Conservation (phyloP, 176 grass and related monocot genomes). For the Lolium multiflorum region DNA sequence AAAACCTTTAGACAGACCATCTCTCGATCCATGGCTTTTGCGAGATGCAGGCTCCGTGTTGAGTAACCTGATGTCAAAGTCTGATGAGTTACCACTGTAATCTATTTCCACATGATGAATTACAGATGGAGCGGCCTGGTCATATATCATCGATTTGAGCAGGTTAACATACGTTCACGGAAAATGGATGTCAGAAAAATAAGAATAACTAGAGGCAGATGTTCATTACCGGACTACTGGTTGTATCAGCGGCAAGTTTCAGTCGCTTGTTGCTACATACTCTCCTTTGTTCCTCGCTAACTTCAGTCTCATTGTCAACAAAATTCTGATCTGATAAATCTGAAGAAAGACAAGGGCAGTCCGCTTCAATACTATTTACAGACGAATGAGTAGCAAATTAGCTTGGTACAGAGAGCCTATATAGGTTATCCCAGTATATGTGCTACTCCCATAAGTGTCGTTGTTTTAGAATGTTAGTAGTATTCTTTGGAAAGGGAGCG, state of each 20-base stretch:
- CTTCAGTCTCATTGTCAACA: constrained; percentile 50
- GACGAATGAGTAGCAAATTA: not conserved
- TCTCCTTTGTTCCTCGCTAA: constrained; percentile 35
- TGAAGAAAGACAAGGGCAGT: constrained; percentile 54
- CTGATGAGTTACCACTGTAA: constrained; percentile 14
- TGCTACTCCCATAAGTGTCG: not conserved
- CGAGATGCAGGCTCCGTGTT: not conserved
- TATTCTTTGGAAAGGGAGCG: not conserved
- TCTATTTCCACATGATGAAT: not conserved
- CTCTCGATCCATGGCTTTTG: not conserved
- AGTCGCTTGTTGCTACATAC: constrained; percentile 43
- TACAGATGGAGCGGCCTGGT: constrained; percentile 16
- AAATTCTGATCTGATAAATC: constrained; percentile 90
- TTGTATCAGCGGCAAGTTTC: constrained; percentile 1
- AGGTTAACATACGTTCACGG: not conserved
- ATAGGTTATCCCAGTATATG: not conserved
- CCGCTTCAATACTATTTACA: constrained; percentile 11
- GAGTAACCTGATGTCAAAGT: not conserved
- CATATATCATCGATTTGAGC: constrained; percentile 25
- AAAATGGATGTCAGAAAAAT: not conserved
- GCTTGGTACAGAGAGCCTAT: not conserved
- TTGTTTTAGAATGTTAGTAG: not conserved
- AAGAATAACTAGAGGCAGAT: constrained; percentile 15
- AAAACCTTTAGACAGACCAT: constrained; percentile 29
- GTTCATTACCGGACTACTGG: constrained; percentile 54